Conservation (phyloP, 345 rosid species). For the Pistacia vera region DNA sequence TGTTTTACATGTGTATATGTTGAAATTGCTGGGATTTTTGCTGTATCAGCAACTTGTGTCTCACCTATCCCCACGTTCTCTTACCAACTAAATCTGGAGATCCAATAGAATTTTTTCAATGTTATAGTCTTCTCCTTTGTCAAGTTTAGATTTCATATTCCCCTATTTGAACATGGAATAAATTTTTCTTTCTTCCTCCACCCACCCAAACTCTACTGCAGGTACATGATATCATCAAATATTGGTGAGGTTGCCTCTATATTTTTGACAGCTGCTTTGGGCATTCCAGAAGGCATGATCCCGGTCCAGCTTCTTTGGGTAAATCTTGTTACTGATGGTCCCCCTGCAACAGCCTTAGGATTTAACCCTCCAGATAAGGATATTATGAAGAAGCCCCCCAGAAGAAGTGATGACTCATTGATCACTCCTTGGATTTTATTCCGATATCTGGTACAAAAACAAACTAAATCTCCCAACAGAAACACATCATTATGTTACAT, state of each 20-base stretch:
- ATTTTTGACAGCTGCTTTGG: slow-evolving; percentile 93
- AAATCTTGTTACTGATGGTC: slow-evolving; percentile 97
- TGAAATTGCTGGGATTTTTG: not conserved
- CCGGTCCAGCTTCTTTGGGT: slow-evolving; percentile 99
- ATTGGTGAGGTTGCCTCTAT: slow-evolving; percentile 98
- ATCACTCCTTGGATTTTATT: slow-evolving; percentile 93
- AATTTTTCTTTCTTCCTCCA: not conserved
- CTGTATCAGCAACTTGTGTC: not conserved
- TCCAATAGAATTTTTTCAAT: not conserved
- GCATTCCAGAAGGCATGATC: slow-evolving; percentile 99
- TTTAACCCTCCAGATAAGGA: slow-evolving; percentile 96
- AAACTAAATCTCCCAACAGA: not conserved
- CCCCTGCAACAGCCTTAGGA: slow-evolving; percentile 98
- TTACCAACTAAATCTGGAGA: not conserved
- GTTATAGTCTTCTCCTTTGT: not conserved
- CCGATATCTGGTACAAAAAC: slow-evolving; percentile 78
- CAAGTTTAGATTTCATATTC: not conserved
- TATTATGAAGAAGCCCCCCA: slow-evolving; percentile 93
- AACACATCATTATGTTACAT: not conserved
- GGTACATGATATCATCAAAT: slow-evolving; percentile 99
- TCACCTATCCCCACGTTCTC: not conserved
- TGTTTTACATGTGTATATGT: not conserved
- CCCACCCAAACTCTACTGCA: slow-evolving; percentile 25
- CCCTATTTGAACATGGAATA: not conserved
- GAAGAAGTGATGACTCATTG: slow-evolving; percentile 88